Conservation (phyloP, 352 stramenopile species). For the Globisporangium okanoganense region DNA sequence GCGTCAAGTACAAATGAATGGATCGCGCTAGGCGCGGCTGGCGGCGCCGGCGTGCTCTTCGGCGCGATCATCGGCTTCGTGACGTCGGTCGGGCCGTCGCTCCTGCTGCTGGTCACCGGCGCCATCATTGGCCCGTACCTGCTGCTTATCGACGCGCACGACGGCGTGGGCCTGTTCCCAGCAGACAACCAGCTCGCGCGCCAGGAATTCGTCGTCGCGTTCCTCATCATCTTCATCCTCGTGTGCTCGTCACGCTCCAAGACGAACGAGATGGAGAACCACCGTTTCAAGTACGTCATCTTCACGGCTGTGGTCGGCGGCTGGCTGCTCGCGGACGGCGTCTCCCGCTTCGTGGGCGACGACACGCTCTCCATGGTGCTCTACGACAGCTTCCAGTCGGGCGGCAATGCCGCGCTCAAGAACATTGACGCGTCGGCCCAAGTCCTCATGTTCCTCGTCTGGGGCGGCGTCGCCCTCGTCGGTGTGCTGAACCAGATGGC, state of each 20-base stretch:
- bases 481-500: constrained; percentile 73
- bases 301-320: constrained; percentile 67
- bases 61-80: constrained; percentile 72
- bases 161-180: constrained; percentile 65
- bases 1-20: constrained; percentile 65
- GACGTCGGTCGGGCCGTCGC: constrained; percentile 61
- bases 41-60: constrained; percentile 59
- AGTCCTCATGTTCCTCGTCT: constrained; percentile 79
- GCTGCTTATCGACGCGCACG: constrained; percentile 71
- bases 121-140: constrained; percentile 70
- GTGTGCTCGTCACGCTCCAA: constrained; percentile 78
- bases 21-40: constrained; percentile 59
- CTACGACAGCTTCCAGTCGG: constrained; percentile 63
- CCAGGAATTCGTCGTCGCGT: constrained; percentile 86
- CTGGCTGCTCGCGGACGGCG: constrained; percentile 71
- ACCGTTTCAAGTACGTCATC: constrained; percentile 88
- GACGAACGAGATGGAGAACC: constrained; percentile 80
- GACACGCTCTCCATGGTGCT: constrained; percentile 60
- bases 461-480: constrained; percentile 54
- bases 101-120: constrained; percentile 65
- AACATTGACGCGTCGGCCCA: constrained; percentile 53
- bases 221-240: constrained; percentile 85
- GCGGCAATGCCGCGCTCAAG: constrained; percentile 40
- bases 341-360: constrained; percentile 65
- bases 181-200: constrained; percentile 71